Evolutionary conservation across 495 filamentous ascomycete genomes (phyloP).

Genomic region (Neurospora tetraspora): DNA sequence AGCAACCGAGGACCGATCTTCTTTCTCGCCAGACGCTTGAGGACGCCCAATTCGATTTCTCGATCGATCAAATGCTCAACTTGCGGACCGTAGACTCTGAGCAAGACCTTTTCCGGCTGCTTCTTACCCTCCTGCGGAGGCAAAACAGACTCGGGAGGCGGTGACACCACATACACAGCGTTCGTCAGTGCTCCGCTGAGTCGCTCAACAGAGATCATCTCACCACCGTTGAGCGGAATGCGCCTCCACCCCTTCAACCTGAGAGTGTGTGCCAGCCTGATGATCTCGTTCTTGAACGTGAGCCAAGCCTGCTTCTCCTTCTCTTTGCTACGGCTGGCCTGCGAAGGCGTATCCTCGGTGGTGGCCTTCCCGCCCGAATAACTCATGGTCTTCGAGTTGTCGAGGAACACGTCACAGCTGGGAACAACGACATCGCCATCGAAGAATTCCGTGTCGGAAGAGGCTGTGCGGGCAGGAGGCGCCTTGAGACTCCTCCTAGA

Average conservation of each 20-base stretch:
- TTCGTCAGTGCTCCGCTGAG: slow-evolving; percentile 94
- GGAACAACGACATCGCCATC: slow-evolving; percentile 65
- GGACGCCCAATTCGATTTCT: slow-evolving; percentile 77
- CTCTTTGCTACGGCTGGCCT: slow-evolving; percentile 32
- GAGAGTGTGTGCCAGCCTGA: slow-evolving; percentile 81
- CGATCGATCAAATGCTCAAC: slow-evolving; percentile 94
- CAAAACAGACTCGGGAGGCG: slow-evolving; percentile 49
- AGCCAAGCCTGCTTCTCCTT: slow-evolving; percentile 68
- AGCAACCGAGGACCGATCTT: slow-evolving; percentile 89
- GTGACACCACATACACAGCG: slow-evolving; percentile 86
- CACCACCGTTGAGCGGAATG: slow-evolving; percentile 54
- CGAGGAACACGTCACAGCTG: slow-evolving; percentile 65
- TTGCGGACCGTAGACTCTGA: slow-evolving; percentile 92
- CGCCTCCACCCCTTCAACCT: slow-evolving; percentile 82
- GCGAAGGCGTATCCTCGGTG: slow-evolving; percentile 34
- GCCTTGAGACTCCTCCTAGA: slow-evolving; percentile 24
- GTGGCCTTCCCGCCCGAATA: slow-evolving; percentile 54
- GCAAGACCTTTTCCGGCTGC: slow-evolving; percentile 57
- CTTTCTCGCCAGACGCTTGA: slow-evolving; percentile 78
- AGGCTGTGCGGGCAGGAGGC: slow-evolving; percentile 26
- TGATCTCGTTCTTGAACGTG: slow-evolving; percentile 79
- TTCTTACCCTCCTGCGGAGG: slow-evolving; percentile 26
- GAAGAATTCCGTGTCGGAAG: slow-evolving; percentile 74
- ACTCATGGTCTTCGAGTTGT: slow-evolving; percentile 79
- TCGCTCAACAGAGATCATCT: slow-evolving; percentile 66